Conservation (phyloP, 148 eudicot genomes). For the Spergularia bocconei region DNA sequence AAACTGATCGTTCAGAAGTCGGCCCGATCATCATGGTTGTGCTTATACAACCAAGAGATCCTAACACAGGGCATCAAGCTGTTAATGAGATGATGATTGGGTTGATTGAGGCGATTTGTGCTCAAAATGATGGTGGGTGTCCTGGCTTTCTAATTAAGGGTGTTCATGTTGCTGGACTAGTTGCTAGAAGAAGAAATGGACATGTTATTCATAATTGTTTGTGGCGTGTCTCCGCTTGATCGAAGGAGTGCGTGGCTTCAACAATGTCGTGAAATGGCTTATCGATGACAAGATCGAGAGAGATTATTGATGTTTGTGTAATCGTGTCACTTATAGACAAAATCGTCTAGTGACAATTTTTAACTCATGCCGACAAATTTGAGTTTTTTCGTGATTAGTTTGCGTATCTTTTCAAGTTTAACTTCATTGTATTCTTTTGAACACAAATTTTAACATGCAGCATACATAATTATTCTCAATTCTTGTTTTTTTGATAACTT, state of each 20-base stretch:
- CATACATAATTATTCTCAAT: no score
- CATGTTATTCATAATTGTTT: constrained; percentile 25
- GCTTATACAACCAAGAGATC: constrained; percentile 30
- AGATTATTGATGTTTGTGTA: neutral
- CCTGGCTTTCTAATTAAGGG: constrained; percentile 6
- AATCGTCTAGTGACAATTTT: no score
- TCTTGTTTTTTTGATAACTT: no score
- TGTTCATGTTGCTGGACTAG: constrained; percentile 31
- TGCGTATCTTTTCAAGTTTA: no score
- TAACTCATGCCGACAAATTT: no score
- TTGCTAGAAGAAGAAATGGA: constrained; percentile 24
- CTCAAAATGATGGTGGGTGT: constrained; percentile 5
- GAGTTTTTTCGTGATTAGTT: no score
- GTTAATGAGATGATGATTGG: constrained; percentile 29
- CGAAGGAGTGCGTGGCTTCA: neutral
- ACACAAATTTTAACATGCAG: no score
- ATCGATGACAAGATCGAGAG: no score
- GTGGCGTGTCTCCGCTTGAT: constrained; percentile 22
- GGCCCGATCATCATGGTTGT: constrained; percentile 17
- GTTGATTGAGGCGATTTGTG: constrained; percentile 16
- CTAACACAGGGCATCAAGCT: constrained; percentile 3
- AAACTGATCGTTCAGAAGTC: neutral
- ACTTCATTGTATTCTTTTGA: no score
- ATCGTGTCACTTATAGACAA: no score
- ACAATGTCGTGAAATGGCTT: no score